Evolutionary conservation across 805 yeast genomes (phyloP), one percentile per base, ranked within the genome.

Genomic region (Candida boleticola): DNA sequence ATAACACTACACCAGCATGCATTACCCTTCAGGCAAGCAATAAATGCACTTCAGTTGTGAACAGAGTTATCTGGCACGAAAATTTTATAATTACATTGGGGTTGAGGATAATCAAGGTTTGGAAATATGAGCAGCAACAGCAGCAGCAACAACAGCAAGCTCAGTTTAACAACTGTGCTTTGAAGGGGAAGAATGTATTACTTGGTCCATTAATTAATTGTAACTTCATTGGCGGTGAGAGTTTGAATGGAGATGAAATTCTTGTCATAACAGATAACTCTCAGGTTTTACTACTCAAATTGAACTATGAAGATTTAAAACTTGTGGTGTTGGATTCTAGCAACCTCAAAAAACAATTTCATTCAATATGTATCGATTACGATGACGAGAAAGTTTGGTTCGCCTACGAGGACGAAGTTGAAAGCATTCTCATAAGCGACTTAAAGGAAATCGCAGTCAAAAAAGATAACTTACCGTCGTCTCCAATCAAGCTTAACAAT

Each of bases 101-200:
- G 0, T 60, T 79, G 11, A 68, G 90, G 23, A 76, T 80, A 45
- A 61, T 83, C 14, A 79, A 83, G 41, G 60, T 80, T 0, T 85
- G 92, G 92, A 73, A 65, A 47, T 60, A 74, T 29, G 70, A 64
- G 26, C 44, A 37, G 29, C 43, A 44, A 14, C 60, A 47, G 10
- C 19, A 13, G 3, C 51, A 49, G 21, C 3, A 74, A 29, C n/a
- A n/a, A n/a, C 68, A 63, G 26, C 45, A 39, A 29, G 42, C 43
- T 14, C 61, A 48, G 9, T 22, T n/a, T 18, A 32, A 46, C 14
- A 53, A 50, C 4, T 39, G 45, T 10, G 61, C 68, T 6, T 59
- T 85, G 6, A 68, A 68, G 36, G 89, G 90, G 0, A 71, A 83
- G 41, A 84, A 77, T 49, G 79, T 78, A 1, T 62, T 83, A 0